These are phyloP conservation scores for Mycena citricolor DNA, from an alignment of 1,284 basidiomycete genomes.

Conservation along the genomic window DNA sequence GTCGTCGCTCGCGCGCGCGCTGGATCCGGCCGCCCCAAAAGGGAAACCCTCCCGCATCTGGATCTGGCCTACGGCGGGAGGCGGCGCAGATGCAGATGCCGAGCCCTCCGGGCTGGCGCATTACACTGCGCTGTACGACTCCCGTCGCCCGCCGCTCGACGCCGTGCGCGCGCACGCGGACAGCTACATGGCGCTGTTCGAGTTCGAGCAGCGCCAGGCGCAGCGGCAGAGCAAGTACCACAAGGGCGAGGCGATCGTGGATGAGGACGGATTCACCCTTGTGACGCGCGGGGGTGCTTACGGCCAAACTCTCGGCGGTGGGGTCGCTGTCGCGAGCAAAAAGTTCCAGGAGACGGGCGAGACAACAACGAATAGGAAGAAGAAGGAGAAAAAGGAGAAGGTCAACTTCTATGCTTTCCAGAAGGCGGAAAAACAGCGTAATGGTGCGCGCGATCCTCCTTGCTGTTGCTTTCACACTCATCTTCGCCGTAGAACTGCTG, in stretches of 20 bases:
- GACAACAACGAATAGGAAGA: constrained; percentile 47
- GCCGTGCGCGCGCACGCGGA: constrained; percentile 75
- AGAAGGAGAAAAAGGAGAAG: constrained; percentile 73
- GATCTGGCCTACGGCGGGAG: constrained; percentile 56
- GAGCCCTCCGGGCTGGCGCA: constrained; percentile 68
- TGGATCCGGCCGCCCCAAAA: constrained; percentile 38
- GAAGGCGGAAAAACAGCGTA: constrained; percentile 81
- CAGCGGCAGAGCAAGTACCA: constrained; percentile 59
- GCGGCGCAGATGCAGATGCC: constrained; percentile 42
- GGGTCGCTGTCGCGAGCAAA: constrained; percentile 76
- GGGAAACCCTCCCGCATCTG: constrained; percentile 43
- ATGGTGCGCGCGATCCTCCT: constrained; percentile 51
- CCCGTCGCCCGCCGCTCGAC: constrained; percentile 71
- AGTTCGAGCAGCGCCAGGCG: constrained; percentile 64
- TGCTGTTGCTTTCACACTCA: constrained; percentile 7
- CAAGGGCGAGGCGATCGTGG: constrained; percentile 83
- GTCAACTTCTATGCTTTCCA: constrained; percentile 86
- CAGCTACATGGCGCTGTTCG: constrained; percentile 71
- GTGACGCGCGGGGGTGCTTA: constrained; percentile 87
- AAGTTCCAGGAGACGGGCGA: constrained; percentile 63
- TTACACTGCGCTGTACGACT: constrained; percentile 62
- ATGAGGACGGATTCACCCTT: constrained; percentile 90
- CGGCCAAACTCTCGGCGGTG: constrained; percentile 80
- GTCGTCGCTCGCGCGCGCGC: constrained; percentile 65
- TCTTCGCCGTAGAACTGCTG: constrained; percentile 55